Percentiles rank a stretch among this genome's conserved stretches.
Conservation (phyloP, 495 filamentous ascomycete species). For the Aspergillus baeticus region DNA sequence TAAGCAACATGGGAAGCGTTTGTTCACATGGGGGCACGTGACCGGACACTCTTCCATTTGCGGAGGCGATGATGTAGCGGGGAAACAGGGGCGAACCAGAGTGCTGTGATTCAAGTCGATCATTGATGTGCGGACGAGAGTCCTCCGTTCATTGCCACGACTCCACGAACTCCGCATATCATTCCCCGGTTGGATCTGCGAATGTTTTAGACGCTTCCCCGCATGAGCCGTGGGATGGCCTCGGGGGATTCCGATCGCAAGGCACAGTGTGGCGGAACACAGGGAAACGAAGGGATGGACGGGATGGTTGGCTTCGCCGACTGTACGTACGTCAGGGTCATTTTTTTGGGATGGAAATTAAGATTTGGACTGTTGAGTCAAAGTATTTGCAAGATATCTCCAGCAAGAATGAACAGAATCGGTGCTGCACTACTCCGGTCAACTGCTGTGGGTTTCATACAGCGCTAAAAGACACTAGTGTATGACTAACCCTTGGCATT, state of each 20-base stretch:
- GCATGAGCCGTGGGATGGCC: background rate
- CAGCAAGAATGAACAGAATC: no score
- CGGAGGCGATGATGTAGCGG: conserved; percentile 1
- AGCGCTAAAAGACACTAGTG: no score
- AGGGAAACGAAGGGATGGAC: no score
- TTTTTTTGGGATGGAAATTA: no score
- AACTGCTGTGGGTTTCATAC: no score
- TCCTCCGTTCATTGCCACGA: conserved; percentile 9
- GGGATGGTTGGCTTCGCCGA: no score
- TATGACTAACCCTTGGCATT: no score
- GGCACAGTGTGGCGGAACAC: background rate
- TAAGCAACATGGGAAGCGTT: background rate
- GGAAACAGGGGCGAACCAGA: background rate
- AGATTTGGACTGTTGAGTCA: no score
- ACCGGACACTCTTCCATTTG: conserved; percentile 4
- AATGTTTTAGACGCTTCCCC: background rate
- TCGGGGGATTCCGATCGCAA: background rate
- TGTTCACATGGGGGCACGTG: conserved; percentile 6
- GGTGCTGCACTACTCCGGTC: no score
- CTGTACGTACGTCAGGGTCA: no score
- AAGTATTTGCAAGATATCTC: no score
- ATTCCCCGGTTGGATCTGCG: background rate
- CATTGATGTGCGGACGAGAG: conserved; percentile 9
- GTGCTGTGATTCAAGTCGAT: background rate
- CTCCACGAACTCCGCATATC: background rate